phyloP scores from a whole-genome alignment of 2,329 filamentous ascomycete species.

The Zopfia rhizophila region DNA sequence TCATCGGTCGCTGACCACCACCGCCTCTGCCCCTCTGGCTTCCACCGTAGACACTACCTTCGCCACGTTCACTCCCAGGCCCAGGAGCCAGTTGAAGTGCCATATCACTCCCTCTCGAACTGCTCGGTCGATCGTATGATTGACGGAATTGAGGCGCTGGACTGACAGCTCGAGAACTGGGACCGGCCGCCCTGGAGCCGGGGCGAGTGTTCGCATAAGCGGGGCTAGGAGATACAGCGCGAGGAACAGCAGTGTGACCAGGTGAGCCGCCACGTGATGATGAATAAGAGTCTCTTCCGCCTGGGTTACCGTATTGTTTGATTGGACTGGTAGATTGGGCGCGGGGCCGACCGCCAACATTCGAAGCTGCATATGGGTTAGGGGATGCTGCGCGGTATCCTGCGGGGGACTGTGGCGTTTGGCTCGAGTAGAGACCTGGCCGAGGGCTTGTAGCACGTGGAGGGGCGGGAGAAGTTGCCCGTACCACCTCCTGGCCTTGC shows the following conservation, averaged over 20 bases:
- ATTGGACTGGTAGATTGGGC: slow-evolving; percentile 53
- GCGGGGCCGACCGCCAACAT: slow-evolving; percentile 26
- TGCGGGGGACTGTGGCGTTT: slow-evolving; percentile 20
- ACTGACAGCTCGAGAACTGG: slow-evolving; percentile 58
- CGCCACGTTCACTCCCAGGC: slow-evolving; percentile 47
- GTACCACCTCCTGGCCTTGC: slow-evolving; percentile 53
- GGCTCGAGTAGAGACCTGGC: slow-evolving; percentile 60
- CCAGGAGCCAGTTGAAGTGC: slow-evolving; percentile 57
- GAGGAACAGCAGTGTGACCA: slow-evolving; percentile 45
- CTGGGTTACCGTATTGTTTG: slow-evolving; percentile 50
- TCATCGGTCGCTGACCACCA: slow-evolving; percentile 50
- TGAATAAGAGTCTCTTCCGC: slow-evolving; percentile 48
- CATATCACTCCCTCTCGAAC: slow-evolving; percentile 56
- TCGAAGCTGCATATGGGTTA: slow-evolving; percentile 66
- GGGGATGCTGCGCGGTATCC: slow-evolving; percentile 59
- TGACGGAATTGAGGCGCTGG: slow-evolving; percentile 63
- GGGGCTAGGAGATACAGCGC: slow-evolving; percentile 58
- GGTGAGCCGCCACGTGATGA: slow-evolving; percentile 52
- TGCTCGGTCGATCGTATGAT: slow-evolving; percentile 61
- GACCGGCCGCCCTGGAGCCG: slow-evolving; percentile 40
- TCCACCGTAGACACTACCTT: slow-evolving; percentile 53
- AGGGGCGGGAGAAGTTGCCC: slow-evolving; percentile 73
- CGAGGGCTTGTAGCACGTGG: slow-evolving; percentile 67
- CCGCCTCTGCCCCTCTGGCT: slow-evolving; percentile 49
- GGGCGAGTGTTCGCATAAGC: slow-evolving; percentile 41